Base-by-base conservation (phyloP, 2,329 filamentous ascomycete genomes). In the Drechslera avenae region DNA sequence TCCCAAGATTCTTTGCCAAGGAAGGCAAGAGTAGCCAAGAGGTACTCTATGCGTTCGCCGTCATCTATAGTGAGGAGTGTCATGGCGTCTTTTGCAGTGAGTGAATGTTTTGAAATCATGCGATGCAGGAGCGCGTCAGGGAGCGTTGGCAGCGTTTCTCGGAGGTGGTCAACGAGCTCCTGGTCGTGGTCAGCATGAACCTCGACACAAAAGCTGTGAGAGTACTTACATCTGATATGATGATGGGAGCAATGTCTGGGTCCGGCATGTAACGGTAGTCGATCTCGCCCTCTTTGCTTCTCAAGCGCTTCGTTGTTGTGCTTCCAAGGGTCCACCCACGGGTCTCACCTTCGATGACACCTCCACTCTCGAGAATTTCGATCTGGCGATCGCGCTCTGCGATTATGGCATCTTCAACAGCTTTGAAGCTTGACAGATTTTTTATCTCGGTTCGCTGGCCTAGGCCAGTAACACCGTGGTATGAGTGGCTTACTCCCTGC, bases 181-280 rank as follows among this genome's bases (percentile, higher is more conserved):
- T 76, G 36, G 4, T 28, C 19, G 33, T 13, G 4, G 21, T 62
- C 40, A 66, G 51, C 49, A 42, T 10, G 18, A 14, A 44, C 9
- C 7, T 4, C 37, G 4, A 31, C 13, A 9, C n/a, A 4, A 23
- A 9, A 26, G 6, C 32, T 39, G 5, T 4, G 3, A 12, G 4
- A 34, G 2, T 7, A 39, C 64, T 33, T 58, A 77, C 75, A 2
- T 80, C 68, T 6, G 86, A 86, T 53, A 99, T 88, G 2, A 91
- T 70, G 1, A 99, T 79, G 1, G 94, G 91, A 0, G 84, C 82
- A 12, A 99, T 80, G 69, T 99, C 94, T 4, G 94, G 90, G 71
- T 99, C 94, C 0, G 94, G 93, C 93, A 99, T 97, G 70, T 99
- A 99, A 34, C 94, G 83, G 73, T 99, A 99, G 73, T 99, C 94